Evolutionary conservation across 306 rosid species (phyloP), one percentile per base, ranked within the genome.

Genomic region (Prinsepia uniflora): DNA sequence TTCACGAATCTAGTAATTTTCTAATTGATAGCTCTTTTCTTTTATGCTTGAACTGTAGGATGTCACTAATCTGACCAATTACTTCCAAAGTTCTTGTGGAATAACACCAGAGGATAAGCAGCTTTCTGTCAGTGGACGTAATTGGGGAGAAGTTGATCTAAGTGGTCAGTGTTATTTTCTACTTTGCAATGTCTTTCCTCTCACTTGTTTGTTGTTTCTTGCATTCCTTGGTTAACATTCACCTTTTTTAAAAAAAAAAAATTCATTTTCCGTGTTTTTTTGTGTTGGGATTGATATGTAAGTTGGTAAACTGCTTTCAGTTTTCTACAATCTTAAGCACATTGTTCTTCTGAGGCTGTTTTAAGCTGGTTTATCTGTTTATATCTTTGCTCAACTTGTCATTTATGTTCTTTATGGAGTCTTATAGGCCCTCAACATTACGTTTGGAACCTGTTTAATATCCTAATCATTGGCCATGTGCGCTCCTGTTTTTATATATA

Each of bases 81-180:
- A 85, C 79, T 91, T 95, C 82, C 93, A 91, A 72, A 87, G 72
- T 63, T 84, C 88, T 47, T 91, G 88, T 13, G 96, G 97, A 62
- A 63, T 91, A 83, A 50, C 83, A 5, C 86, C 87, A 6, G 93
- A 78, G 84, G 99, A 95, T 80, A 95, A 87, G 72, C 97, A 95
- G 65, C 92, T 95, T 78, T 95, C 97, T 81, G 92, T 95, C 54
- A 89, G 93, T 50, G 99, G 99, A 19, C 99, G 97, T 61, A 95
- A 87, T 63, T 95, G 97, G 97, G 99, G 99, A 76, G 99, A 95
- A 59, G 91, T 95, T 72, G 96, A 91, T 80, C 84, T 91, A 85
- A 91, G 85, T 50, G 99, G 99, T 95, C 61, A 74, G 88, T 74
- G 19, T 77, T 76, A 66, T 71, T 65, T 30, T 63, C 17, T 19